Percentiles rank a stretch among this genome's conserved stretches.
phyloP scores from a whole-genome alignment of 495 filamentous ascomycete species.

The Corynascus novoguineensis region DNA sequence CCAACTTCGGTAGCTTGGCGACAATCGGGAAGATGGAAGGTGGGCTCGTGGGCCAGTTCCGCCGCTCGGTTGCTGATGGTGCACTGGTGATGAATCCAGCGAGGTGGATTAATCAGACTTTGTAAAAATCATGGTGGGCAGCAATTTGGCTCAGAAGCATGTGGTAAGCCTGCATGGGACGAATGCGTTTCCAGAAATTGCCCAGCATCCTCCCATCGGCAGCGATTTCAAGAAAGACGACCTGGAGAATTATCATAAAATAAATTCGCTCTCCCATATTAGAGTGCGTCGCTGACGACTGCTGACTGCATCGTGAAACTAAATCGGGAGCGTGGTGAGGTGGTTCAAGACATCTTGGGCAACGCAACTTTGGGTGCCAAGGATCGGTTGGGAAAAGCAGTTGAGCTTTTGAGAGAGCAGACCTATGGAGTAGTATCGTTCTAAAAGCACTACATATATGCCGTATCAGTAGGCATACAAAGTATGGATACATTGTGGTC shows the following conservation, averaged over 20 bases:
- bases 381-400: neutral
- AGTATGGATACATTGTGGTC: too few relatives aligned
- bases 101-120: too few relatives aligned
- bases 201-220: neutral
- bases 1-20: neutral
- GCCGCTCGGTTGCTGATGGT: neutral
- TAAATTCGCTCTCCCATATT: conserved; percentile 11
- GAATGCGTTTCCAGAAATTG: neutral
- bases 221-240: neutral
- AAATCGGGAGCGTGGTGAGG: neutral
- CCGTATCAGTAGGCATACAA: too few relatives aligned
- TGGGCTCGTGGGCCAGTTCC: conserved; percentile 2
- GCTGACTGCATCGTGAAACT: conserved; percentile 6
- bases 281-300: conserved; percentile 6
- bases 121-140: conserved; percentile 12
- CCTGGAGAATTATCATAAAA: neutral
- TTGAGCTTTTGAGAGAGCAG: too few relatives aligned
- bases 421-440: too few relatives aligned
- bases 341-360: neutral
- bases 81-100: neutral
- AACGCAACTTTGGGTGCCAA: neutral
- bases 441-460: too few relatives aligned
- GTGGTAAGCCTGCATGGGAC: conserved; percentile 7
- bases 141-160: conserved; percentile 9
- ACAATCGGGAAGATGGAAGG: conserved; percentile 1